A percentile compares a stretch with the other conserved stretches of the same genome.
Evolutionary conservation across 2,329 filamentous ascomycete species (phyloP).

Genomic region (Macrophomina phaseolina): DNA sequence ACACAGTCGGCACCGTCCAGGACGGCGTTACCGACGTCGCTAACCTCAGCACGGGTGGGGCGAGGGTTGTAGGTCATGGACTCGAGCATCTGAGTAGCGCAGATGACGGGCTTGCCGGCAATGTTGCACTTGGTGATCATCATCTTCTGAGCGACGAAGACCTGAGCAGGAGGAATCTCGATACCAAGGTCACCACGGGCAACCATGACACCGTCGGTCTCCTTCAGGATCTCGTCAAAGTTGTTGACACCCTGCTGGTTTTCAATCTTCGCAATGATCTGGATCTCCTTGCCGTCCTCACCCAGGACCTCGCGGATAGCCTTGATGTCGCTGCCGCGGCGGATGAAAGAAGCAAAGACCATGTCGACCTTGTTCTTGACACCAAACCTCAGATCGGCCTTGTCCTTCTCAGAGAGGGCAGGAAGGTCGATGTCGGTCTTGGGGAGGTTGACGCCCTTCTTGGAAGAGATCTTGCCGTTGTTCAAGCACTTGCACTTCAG

Average conservation of each 20-base stretch:
- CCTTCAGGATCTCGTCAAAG: slow-evolving; percentile 93
- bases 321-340: slow-evolving; percentile 88
- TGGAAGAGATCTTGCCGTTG: slow-evolving; percentile 98
- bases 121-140: slow-evolving; percentile 99
- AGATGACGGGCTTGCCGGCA: slow-evolving; percentile 97
- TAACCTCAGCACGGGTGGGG: slow-evolving; percentile 96
- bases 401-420: slow-evolving; percentile 97
- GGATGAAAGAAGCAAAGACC: slow-evolving; percentile 99
- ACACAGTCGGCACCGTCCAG: slow-evolving; percentile 98
- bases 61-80: slow-evolving; percentile 99
- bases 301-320: slow-evolving; percentile 92
- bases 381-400: slow-evolving; percentile 89
- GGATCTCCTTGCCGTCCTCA: slow-evolving; percentile 90
- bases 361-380: slow-evolving; percentile 99
- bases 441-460: slow-evolving; percentile 98
- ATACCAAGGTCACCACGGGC: slow-evolving; percentile 98
- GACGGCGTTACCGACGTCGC: slow-evolving; percentile 96
- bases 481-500: slow-evolving; percentile 87
- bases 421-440: slow-evolving; percentile 99
- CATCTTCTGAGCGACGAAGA: slow-evolving; percentile 99
- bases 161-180: slow-evolving; percentile 97
- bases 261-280: slow-evolving; percentile 99
- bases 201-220: slow-evolving; percentile 99
- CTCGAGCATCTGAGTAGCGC: slow-evolving; percentile 99
- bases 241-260: slow-evolving; percentile 99